These are phyloP conservation scores for Drosera capensis DNA, from an alignment of 148 eudicot genomes.

Conservation along the genomic window DNA sequence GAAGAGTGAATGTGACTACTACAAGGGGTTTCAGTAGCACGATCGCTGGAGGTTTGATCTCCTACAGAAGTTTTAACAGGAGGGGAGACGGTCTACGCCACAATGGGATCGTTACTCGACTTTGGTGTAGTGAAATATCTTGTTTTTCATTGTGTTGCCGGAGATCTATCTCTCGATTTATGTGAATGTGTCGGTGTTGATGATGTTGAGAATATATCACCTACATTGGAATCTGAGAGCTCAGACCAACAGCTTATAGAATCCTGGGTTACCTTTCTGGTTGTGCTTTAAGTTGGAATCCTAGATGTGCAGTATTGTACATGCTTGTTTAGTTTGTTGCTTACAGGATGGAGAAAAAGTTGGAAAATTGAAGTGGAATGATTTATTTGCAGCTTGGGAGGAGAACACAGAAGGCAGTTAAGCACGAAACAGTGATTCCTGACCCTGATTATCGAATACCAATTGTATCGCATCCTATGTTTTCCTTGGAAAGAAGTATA, in stretches of 20 bases:
- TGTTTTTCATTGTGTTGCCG: no score
- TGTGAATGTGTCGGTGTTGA: no score
- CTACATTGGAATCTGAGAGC: no score
- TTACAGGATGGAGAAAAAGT: background rate
- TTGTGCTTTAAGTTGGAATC: background rate
- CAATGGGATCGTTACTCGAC: slow-evolving; percentile 21
- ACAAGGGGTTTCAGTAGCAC: slow-evolving; percentile 29
- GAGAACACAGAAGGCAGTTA: no score
- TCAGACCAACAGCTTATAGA: no score
- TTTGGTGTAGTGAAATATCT: slow-evolving; percentile 19
- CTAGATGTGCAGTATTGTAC: background rate
- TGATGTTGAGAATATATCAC: no score
- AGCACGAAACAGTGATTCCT: slow-evolving; percentile 62
- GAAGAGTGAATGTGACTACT: slow-evolving; percentile 22
- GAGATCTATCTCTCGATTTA: no score
- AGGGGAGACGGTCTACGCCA: slow-evolving; percentile 13
- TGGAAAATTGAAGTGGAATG: slow-evolving; percentile 2
- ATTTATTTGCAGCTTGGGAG: slow-evolving; percentile 39
- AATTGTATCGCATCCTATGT: slow-evolving; percentile 12
- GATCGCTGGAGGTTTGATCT: slow-evolving; percentile 26
- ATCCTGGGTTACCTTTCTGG: no score
- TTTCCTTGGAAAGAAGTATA: no score
- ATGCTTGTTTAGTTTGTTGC: background rate
- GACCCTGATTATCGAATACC: slow-evolving; percentile 92
- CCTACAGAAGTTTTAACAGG: slow-evolving; percentile 9